phyloP scores from a whole-genome alignment of 495 filamentous ascomycete genomes.

The Podospora fimiseda region DNA sequence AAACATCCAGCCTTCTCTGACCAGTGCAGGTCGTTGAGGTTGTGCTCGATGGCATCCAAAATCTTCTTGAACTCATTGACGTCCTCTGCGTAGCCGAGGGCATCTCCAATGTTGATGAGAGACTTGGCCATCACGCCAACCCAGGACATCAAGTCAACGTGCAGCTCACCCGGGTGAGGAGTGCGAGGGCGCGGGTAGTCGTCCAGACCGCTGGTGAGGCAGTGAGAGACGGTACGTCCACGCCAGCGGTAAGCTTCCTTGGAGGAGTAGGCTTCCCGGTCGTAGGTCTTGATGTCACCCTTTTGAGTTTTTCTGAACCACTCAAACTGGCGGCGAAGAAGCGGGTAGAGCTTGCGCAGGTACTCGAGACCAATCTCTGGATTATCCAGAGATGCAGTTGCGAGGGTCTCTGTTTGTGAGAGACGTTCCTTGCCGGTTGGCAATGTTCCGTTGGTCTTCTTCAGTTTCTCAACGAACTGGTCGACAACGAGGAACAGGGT shows the following conservation, averaged over 20 bases:
- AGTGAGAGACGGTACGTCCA: conserved; percentile 77
- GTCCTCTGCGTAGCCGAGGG: conserved; percentile 68
- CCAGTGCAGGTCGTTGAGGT: conserved; percentile 95
- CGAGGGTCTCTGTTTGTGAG: conserved; percentile 30
- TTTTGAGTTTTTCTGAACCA: conserved; percentile 92
- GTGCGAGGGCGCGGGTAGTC: conserved; percentile 94
- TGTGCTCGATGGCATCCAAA: conserved; percentile 72
- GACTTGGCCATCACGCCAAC: conserved; percentile 88
- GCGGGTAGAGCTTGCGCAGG: conserved; percentile 79
- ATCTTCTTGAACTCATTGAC: conserved; percentile 62
- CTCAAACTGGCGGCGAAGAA: conserved; percentile 81
- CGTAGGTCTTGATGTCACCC: conserved; percentile 86
- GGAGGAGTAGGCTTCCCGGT: conserved; percentile 74
- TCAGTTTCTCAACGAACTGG: conserved; percentile 69
- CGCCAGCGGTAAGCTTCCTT: conserved; percentile 96
- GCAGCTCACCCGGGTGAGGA: conserved; percentile 95
- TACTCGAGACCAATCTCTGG: conserved; percentile 64
- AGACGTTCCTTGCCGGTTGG: conserved; percentile 27
- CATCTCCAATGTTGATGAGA: conserved; percentile 68
- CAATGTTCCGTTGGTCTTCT: conserved; percentile 35
- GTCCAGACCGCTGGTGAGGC: conserved; percentile 88
- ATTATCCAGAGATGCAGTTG: conserved; percentile 58
- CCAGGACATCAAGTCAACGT: conserved; percentile 93
- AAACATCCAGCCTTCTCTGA: conserved; percentile 68
- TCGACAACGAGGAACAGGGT: conserved; percentile 89